Evolutionary conservation across 139 green algal species (phyloP), one percentile per base, ranked within the genome.

Genomic region (Chlorella sp.): DNA sequence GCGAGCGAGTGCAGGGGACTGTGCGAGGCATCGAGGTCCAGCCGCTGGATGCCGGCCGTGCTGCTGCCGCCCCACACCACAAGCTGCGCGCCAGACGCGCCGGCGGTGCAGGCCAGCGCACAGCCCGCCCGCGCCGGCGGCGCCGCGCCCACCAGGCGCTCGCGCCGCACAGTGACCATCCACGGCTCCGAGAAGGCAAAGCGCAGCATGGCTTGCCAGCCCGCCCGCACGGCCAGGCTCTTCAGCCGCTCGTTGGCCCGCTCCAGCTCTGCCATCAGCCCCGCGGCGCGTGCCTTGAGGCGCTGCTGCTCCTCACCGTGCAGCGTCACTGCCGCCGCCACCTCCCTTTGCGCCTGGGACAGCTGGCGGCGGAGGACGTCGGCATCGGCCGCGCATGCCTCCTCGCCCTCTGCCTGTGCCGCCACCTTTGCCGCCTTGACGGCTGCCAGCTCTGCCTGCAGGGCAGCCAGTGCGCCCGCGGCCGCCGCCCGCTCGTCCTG

Each of bases 81-180:
- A 36, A 65, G 50, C 35, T 48, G 68, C 35, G 36, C 25, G 36
- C 68, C 68, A 1, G 68, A 50, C 7, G 31, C 48, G 6, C 36
- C 68, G 36, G 64, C 36, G 2, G 45, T 29, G 36, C 25, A 19
- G 36, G n/a, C 68, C 68, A 0, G 68, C 36, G 27, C 4, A 51
- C 50, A 74, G 53, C 53, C 21, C 35, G 36, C 45, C 42, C 12
- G 8, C 4, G n/a, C n/a, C n/a, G 23, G 14, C 4, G 51, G 68
- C 68, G 51, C 36, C 31, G 31, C 12, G 1, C 68, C 68, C 15
- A 23, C 27, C 68, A 74, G 51, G 1, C 51, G 51, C 68, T 74
- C 45, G 4, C 36, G 53, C 36, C 21, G 14, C 12, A 74, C 38
- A n/a, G 48, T 50, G 25, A 64, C 36, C 51, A 74, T 36, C 48